These are phyloP conservation scores for Malus hybrid DNA, from an alignment of 331 rosid genomes.

Conservation along the genomic window DNA sequence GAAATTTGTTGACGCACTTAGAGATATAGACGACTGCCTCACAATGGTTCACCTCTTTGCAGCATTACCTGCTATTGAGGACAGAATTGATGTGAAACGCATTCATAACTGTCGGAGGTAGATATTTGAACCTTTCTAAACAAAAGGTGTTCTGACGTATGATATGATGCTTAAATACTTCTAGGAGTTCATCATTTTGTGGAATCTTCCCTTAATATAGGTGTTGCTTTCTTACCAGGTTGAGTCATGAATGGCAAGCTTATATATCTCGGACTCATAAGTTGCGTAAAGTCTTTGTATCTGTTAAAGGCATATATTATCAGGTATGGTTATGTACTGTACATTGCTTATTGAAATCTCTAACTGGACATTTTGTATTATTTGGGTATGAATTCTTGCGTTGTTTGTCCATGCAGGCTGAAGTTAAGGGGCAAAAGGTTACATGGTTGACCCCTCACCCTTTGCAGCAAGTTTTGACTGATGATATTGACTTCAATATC, in stretches of 20 bases:
- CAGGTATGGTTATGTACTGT: constrained; percentile 40
- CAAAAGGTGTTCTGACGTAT: background rate
- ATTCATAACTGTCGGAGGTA: constrained; percentile 80
- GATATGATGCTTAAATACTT: background rate
- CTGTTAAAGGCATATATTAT: constrained; percentile 87
- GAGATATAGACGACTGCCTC: constrained; percentile 94
- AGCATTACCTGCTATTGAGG: constrained; percentile 67
- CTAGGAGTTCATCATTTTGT: background rate
- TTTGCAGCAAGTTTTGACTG: constrained; percentile 76
- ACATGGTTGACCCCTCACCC: constrained; percentile 94
- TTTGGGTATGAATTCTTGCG: background rate
- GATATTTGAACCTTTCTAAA: background rate
- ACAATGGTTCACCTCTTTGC: constrained; percentile 90
- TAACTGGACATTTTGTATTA: background rate
- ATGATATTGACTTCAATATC: constrained; percentile 62
- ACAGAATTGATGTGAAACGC: constrained; percentile 58
- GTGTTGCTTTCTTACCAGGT: constrained; percentile 21
- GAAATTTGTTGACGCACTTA: constrained; percentile 73
- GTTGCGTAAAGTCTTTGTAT: constrained; percentile 66
- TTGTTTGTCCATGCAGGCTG: constrained; percentile 52
- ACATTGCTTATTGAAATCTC: constrained; percentile 1
- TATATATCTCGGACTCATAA: constrained; percentile 68
- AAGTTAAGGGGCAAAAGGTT: constrained; percentile 62
- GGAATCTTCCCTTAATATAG: background rate
- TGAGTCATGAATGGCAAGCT: constrained; percentile 96